These are phyloP conservation scores for Fraxinus xanthoxyloides DNA, from an alignment of 305 asterid species.

Conservation along the genomic window DNA sequence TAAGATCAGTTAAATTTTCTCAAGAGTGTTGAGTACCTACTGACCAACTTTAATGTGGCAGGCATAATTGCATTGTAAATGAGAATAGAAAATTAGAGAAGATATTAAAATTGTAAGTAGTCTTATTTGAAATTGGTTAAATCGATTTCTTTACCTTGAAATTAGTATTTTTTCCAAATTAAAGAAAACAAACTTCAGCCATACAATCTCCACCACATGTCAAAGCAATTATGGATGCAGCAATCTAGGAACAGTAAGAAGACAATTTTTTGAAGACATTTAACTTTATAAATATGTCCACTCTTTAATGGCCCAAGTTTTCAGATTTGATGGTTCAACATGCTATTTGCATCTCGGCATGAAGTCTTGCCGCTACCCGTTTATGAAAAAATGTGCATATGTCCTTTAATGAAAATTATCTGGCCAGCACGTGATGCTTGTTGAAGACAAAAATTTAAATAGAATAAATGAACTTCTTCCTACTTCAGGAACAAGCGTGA, in stretches of 20 bases:
- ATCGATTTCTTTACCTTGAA: too few species aligned
- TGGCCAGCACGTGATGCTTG: background rate
- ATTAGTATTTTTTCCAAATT: background rate
- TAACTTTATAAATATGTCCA: background rate
- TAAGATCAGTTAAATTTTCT: background rate
- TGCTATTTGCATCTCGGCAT: too few species aligned
- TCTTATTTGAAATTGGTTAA: too few species aligned
- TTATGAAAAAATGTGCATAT: background rate
- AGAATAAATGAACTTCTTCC: background rate
- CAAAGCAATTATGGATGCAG: background rate
- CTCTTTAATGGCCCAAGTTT: background rate
- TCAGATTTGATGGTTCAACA: background rate
- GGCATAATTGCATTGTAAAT: background rate
- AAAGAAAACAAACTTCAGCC: background rate
- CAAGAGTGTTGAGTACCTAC: background rate
- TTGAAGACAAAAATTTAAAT: background rate
- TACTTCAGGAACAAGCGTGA: background rate
- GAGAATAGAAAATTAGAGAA: background rate
- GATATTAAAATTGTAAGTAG: too few species aligned
- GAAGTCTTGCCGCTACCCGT: background rate
- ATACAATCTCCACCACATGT: slow-evolving; percentile 6
- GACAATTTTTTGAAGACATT: too few species aligned
- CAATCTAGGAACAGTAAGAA: background rate
- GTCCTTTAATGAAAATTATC: background rate
- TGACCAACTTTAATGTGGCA: background rate